phyloP scores from a whole-genome alignment of 495 filamentous ascomycete genomes.

The Letharia columbiana region DNA sequence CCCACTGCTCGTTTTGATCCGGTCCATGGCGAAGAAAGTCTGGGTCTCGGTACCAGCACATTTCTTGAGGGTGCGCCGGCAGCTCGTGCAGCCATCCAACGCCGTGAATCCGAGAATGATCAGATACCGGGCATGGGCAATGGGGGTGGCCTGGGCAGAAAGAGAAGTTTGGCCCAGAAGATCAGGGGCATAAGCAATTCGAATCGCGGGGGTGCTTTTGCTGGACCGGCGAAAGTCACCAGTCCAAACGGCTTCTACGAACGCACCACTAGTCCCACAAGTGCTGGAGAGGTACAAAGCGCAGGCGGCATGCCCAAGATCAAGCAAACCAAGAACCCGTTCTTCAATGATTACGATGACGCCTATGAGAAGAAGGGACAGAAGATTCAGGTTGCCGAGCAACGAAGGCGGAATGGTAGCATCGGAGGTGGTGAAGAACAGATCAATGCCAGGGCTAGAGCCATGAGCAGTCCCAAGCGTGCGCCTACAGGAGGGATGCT shows the following conservation, averaged over 20 bases:
- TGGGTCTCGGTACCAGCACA: slow-evolving; percentile 87
- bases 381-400: slow-evolving; percentile 48
- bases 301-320: slow-evolving; percentile 29
- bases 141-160: slow-evolving; percentile 64
- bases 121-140: slow-evolving; percentile 32
- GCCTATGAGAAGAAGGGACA: slow-evolving; percentile 63
- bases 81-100: slow-evolving; percentile 71
- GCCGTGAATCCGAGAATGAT: slow-evolving; percentile 59
- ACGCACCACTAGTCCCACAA: slow-evolving; percentile 21
- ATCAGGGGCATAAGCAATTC: slow-evolving; percentile 60
- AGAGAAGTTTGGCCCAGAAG: slow-evolving; percentile 87
- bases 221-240: slow-evolving; percentile 41
- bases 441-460: slow-evolving; percentile 34
- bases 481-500: slow-evolving; percentile 34
- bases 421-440: slow-evolving; percentile 35
- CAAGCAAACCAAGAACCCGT: slow-evolving; percentile 57
- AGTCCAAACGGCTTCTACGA: slow-evolving; percentile 37
- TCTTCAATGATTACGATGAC: slow-evolving; percentile 75
- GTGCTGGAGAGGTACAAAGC: slow-evolving; percentile 29
- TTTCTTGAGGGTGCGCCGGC: slow-evolving; percentile 94
- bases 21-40: slow-evolving; percentile 72
- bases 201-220: slow-evolving; percentile 39
- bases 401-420: slow-evolving; percentile 32
- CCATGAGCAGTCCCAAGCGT: slow-evolving; percentile 56
- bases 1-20: slow-evolving; percentile 52